Conservation (phyloP, 495 filamentous ascomycete genomes). For the Platismatia glauca region DNA sequence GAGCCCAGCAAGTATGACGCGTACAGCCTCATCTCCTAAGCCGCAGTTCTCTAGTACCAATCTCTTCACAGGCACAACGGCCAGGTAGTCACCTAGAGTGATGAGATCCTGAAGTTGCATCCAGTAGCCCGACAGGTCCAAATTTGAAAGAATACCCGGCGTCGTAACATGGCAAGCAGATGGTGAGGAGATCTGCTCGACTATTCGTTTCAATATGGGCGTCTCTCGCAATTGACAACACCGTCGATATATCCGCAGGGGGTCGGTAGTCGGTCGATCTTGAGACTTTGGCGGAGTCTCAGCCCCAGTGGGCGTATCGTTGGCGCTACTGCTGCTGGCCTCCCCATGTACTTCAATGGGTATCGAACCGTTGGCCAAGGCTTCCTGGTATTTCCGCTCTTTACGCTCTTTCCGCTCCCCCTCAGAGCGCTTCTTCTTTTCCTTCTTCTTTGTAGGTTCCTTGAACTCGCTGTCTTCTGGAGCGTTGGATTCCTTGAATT, state of each 20-base stretch:
- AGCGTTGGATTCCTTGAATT: slow-evolving; percentile 16
- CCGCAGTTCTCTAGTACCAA: slow-evolving; percentile 79
- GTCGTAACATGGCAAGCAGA: slow-evolving; percentile 48
- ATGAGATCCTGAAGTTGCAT: slow-evolving; percentile 74
- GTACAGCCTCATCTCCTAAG: slow-evolving; percentile 73
- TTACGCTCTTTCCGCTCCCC: slow-evolving; percentile 79
- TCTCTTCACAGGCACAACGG: slow-evolving; percentile 81
- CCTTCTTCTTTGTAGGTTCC: slow-evolving; percentile 61
- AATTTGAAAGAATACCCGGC: slow-evolving; percentile 63
- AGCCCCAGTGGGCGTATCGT: slow-evolving; percentile 30
- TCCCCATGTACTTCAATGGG: slow-evolving; percentile 68
- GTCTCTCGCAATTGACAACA: slow-evolving; percentile 93
- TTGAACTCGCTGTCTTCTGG: slow-evolving; percentile 35
- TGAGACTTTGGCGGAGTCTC: slow-evolving; percentile 43
- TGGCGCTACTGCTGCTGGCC: slow-evolving; percentile 40
- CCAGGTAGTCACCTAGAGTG: slow-evolving; percentile 86
- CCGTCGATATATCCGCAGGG: slow-evolving; percentile 82
- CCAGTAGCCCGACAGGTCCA: slow-evolving; percentile 78
- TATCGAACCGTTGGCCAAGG: slow-evolving; percentile 71
- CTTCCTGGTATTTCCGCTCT: slow-evolving; percentile 68
- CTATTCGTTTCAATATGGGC: slow-evolving; percentile 77
- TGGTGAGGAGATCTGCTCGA: slow-evolving; percentile 70
- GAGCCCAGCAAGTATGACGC: slow-evolving; percentile 78
- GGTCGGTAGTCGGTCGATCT: slow-evolving; percentile 76
- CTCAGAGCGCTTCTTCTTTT: slow-evolving; percentile 87